Evolutionary conservation across 1,139 yeast genomes (phyloP).

Genomic region (Entelexis sorbosivorans): DNA sequence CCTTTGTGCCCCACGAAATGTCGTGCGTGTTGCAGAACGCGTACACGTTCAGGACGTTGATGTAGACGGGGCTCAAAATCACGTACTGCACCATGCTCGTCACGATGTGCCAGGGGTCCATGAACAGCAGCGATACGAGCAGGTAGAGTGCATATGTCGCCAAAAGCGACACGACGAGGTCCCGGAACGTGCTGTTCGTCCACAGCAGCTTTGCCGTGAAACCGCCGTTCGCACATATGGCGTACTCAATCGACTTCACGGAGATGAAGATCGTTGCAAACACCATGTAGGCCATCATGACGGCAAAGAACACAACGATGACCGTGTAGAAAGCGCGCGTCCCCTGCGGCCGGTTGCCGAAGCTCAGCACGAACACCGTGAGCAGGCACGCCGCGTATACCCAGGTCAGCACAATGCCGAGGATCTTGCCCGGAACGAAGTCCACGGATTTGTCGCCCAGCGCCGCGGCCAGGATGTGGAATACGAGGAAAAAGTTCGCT

Average conservation of each 20-base stretch:
- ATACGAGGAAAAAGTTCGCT: constrained; percentile 66
- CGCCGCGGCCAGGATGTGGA: constrained; percentile 61
- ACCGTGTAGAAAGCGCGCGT: constrained; percentile 70
- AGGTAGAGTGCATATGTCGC: constrained; percentile 79
- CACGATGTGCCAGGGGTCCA: constrained; percentile 71
- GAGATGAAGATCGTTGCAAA: constrained; percentile 82
- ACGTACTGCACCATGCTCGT: constrained; percentile 64
- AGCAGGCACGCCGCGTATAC: constrained; percentile 77
- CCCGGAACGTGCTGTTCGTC: constrained; percentile 60
- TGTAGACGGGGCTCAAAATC: constrained; percentile 61
- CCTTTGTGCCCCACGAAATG: constrained; percentile 83
- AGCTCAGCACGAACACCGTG: constrained; percentile 79
- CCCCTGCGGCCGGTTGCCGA: constrained; percentile 92
- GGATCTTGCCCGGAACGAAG: constrained; percentile 62
- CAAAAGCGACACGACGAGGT: constrained; percentile 70
- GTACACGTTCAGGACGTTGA: constrained; percentile 68
- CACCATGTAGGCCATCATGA: constrained; percentile 82
- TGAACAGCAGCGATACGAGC: constrained; percentile 59
- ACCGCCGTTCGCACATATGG: constrained; percentile 35
- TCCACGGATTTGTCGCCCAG: constrained; percentile 44
- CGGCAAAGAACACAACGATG: constrained; percentile 82
- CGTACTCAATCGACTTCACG: constrained; percentile 51
- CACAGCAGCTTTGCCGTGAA: constrained; percentile 41
- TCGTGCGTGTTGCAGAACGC: constrained; percentile 81
- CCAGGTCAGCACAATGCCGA: constrained; percentile 81